Conservation (phyloP, 352 stramenopile species). For the Globisporangium irregulare region DNA sequence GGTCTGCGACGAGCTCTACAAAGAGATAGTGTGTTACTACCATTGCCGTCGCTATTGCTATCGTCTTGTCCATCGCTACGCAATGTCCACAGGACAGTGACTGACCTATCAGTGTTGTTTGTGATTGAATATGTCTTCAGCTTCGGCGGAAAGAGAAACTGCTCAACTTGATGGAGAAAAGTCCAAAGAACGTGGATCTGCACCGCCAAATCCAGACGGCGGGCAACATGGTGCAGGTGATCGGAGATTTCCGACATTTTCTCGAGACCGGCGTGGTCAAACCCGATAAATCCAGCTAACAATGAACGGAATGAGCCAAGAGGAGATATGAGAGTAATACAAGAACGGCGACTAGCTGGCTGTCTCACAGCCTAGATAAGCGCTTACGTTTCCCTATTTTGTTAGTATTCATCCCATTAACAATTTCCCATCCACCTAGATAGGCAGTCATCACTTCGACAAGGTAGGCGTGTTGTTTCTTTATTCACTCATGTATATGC, state of each 20-base stretch:
- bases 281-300: constrained; percentile 23
- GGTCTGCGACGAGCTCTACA: constrained; percentile 86
- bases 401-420: background rate
- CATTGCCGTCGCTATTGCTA: background rate
- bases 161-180: constrained; percentile 84
- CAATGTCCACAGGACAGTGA: background rate
- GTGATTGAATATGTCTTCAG: constrained; percentile 28
- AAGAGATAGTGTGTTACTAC: constrained; percentile 67
- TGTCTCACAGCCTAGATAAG: background rate
- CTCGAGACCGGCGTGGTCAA: constrained; percentile 63
- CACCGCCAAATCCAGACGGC: constrained; percentile 86
- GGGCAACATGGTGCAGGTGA: constrained; percentile 78
- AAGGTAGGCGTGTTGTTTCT: background rate
- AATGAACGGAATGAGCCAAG: background rate
- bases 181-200: constrained; percentile 76
- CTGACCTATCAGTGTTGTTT: background rate
- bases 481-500: constrained; percentile 5
- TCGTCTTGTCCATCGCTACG: background rate
- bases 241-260: constrained; percentile 81
- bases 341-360: background rate
- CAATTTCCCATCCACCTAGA: background rate
- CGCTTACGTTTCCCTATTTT: background rate
- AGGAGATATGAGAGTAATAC: background rate
- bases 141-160: constrained; percentile 80
- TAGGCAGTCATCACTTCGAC: background rate